Evolutionary conservation across 768 basidiomycete genomes (phyloP).

Genomic region (Collybia sp.): DNA sequence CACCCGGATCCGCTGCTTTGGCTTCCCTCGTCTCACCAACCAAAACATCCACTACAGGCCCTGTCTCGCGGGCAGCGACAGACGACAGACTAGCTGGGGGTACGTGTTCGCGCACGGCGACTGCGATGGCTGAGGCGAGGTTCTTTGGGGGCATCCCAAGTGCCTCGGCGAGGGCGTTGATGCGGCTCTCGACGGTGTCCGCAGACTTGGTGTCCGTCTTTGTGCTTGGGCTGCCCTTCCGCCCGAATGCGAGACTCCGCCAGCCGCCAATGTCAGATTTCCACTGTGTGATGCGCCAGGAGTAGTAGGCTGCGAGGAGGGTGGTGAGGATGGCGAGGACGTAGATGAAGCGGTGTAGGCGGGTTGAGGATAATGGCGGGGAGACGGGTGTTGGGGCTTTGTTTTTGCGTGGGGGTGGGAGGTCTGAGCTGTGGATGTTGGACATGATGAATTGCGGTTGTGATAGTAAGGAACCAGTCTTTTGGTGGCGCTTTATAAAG

Average conservation of each 20-base stretch:
- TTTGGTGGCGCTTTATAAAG: too few species aligned
- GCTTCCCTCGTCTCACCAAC: slow-evolving; percentile 20
- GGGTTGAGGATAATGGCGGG: slow-evolving; percentile 37
- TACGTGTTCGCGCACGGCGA: slow-evolving; percentile 52
- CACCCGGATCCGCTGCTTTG: slow-evolving; percentile 11
- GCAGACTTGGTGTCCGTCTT: slow-evolving; percentile 1
- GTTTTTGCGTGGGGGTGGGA: background rate
- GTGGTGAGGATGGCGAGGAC: slow-evolving; percentile 34
- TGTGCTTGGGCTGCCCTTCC: slow-evolving; percentile 5
- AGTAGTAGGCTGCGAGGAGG: slow-evolving; percentile 44
- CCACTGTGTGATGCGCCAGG: slow-evolving; percentile 43
- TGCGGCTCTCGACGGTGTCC: slow-evolving; percentile 45
- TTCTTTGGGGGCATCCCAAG: slow-evolving; percentile 59
- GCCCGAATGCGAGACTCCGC: slow-evolving; percentile 51
- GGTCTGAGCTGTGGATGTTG: background rate
- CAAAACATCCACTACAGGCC: slow-evolving; percentile 34
- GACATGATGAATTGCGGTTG: too few species aligned
- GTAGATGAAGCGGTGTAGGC: slow-evolving; percentile 49
- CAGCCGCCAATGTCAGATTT: slow-evolving; percentile 53
- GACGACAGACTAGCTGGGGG: slow-evolving; percentile 59
- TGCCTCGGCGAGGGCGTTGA: slow-evolving; percentile 55
- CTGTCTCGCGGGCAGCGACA: slow-evolving; percentile 44
- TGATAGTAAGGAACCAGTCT: too few species aligned
- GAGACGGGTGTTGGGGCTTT: slow-evolving; percentile 26
- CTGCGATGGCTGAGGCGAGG: slow-evolving; percentile 60